Percentiles rank a stretch among this genome's conserved stretches.
These are phyloP conservation scores for Kalmusia sp. DNA, from an alignment of 2,329 filamentous ascomycete species.

Conservation along the genomic window DNA sequence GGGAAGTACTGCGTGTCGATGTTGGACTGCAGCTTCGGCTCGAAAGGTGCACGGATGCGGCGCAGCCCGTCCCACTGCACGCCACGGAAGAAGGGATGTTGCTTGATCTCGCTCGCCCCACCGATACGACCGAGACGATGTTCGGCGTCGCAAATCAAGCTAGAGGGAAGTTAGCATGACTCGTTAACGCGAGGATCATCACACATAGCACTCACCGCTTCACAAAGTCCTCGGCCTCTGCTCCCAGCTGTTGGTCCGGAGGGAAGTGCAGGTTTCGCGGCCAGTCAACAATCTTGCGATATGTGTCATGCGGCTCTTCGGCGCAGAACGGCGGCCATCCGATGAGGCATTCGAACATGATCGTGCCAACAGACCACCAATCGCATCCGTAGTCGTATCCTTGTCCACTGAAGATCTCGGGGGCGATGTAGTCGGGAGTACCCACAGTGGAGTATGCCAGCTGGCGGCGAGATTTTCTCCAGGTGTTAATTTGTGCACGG, in stretches of 20 bases:
- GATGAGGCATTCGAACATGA: conserved; percentile 99
- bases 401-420: conserved; percentile 96
- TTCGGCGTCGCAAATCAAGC: conserved; percentile 92
- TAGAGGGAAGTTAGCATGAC: conserved; percentile 48
- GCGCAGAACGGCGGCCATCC: conserved; percentile 99
- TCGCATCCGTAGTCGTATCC: conserved; percentile 97
- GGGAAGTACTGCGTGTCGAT: conserved; percentile 99
- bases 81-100: conserved; percentile 93
- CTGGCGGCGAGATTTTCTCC: conserved; percentile 91
- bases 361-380: conserved; percentile 98
- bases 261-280: conserved; percentile 94
- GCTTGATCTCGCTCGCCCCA: conserved; percentile 91
- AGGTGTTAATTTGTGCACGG: conserved; percentile 97
- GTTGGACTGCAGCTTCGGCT: conserved; percentile 90
- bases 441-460: conserved; percentile 99
- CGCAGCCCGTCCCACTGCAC: conserved; percentile 94
- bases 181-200: conserved; percentile 12
- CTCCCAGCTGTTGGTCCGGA: conserved; percentile 87
- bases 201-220: conserved; percentile 69
- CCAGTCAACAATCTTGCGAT: conserved; percentile 99
- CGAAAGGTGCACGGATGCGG: conserved; percentile 92
- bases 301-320: conserved; percentile 96
- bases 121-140: conserved; percentile 84
- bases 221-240: conserved; percentile 90
- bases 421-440: conserved; percentile 97